Percentiles rank a stretch among this genome's conserved stretches.
These are phyloP conservation scores for Nakazawaea wickerhamii DNA, from an alignment of 805 yeast genomes.

Conservation along the genomic window DNA sequence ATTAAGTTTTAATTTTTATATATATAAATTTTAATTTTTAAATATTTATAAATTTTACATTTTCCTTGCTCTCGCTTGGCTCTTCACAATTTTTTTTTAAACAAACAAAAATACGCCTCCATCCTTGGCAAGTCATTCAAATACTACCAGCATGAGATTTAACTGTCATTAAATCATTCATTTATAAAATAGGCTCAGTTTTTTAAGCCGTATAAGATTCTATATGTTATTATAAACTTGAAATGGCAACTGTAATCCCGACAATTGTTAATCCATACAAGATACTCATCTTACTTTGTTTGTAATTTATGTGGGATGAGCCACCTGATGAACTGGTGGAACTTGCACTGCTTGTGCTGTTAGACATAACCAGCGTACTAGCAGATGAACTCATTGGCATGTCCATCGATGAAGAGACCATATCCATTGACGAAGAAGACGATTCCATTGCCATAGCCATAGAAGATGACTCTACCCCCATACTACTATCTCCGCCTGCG, in stretches of 20 bases:
- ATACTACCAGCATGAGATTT: no score
- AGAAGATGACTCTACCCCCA: neutral
- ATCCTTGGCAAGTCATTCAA: no score
- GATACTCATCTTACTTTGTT: constrained; percentile 2
- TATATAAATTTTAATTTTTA: no score
- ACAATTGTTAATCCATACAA: constrained; percentile 3
- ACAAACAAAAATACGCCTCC: no score
- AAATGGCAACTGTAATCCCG: constrained; percentile 1
- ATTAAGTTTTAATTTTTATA: no score
- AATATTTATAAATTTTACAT: no score
- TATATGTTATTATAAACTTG: constrained; percentile 2
- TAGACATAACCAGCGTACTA: no score
- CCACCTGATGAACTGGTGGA: constrained; percentile 6
- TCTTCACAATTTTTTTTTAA: no score
- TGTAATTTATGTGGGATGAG: neutral
- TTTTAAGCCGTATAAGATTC: no score
- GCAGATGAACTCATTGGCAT: neutral
- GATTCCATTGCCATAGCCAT: constrained; percentile 9
- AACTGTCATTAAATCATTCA: no score
- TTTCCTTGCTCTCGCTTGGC: no score
- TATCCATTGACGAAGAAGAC: constrained; percentile 3
- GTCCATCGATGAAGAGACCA: neutral
- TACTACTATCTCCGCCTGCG: neutral
- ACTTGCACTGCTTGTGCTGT: neutral
- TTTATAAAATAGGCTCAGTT: no score